Evolutionary conservation across 306 rosid genomes (phyloP), one percentile per base, ranked within the genome.

Genomic region (Herpetospermum pedunculosum): DNA sequence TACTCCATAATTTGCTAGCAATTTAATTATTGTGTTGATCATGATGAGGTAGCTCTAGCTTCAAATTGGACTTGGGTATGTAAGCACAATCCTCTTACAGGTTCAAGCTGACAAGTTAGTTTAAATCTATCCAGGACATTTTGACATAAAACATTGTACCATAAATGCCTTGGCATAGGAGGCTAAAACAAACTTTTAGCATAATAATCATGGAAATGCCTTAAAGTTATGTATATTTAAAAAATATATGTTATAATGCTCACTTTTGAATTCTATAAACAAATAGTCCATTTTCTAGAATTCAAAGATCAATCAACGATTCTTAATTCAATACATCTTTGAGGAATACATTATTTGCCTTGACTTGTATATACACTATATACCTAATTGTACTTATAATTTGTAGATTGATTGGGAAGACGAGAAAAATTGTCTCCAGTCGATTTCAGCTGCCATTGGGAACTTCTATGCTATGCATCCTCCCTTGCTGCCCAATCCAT

Each of bases 401-500:
- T 57, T 70, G 46, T 77, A 89, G 98, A 85, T 90, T 80, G 89
- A 93, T 77, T 93, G 97, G 98, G 96, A 87, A 68, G 88, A 82
- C 55, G 97, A 93, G 84, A 90, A 78, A 73, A 84, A 62, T 53
- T 90, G 96, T 81, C 72, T 93, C 48, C 96, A 89, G 87, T 68
- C 84, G 50, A 81, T 91, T 82, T 79, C 97, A 60, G 98, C 94
- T 81, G 89, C 96, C 77, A 83, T 93, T 32, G 98, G 92, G 74
- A 85, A 86, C 79, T 91, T 93, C 81, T 93, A 90, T 80, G 97
- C 96, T 16, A 85, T 89, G 92, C 97, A 90, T 84, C 97, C 97
- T 69, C 96, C 90, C 59, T 68, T 90, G 87, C 82, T 93, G 79
- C 97, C 97, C 77, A 93, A 93, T 81, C 98, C 96, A 49, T 85